Evolutionary conservation across 768 basidiomycete genomes (phyloP).

Genomic region (Fistulinella prunicolor): DNA sequence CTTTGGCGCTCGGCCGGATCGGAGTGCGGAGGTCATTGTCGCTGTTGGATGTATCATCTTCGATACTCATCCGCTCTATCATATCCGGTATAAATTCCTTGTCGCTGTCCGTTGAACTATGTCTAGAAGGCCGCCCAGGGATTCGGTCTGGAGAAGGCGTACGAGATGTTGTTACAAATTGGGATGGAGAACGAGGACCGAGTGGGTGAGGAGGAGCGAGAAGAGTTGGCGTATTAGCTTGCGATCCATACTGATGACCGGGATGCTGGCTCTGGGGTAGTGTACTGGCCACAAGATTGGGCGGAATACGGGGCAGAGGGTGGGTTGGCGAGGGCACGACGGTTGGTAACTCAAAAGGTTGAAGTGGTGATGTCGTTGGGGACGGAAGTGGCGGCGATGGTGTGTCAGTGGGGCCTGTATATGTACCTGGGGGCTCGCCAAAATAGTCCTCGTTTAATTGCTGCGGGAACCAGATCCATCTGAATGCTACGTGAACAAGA

Average conservation of each 20-base stretch:
- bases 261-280: slow-evolving; percentile 11
- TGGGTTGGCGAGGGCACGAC: slow-evolving; percentile 34
- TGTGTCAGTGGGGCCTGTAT: slow-evolving; percentile 29
- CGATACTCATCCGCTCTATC: slow-evolving; percentile 28
- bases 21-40: slow-evolving; percentile 38
- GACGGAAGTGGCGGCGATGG: slow-evolving; percentile 27
- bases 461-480: slow-evolving; percentile 11
- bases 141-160: slow-evolving; percentile 66
- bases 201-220: slow-evolving; percentile 71
- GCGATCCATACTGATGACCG: slow-evolving; percentile 23
- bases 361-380: slow-evolving; percentile 30
- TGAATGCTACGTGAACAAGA: slow-evolving; percentile 18
- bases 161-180: slow-evolving; percentile 46
- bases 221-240: slow-evolving; percentile 30
- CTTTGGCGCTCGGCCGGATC: slow-evolving; percentile 78
- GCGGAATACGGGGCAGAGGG: slow-evolving; percentile 38
- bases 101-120: slow-evolving; percentile 25
- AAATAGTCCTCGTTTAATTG: slow-evolving; percentile 25
- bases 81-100: slow-evolving; percentile 23
- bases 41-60: slow-evolving; percentile 18
- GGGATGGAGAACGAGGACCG: slow-evolving; percentile 66
- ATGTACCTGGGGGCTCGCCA: slow-evolving; percentile 17
- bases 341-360: slow-evolving; percentile 31
- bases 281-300: slow-evolving; percentile 22
- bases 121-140: slow-evolving; percentile 15